Evolutionary conservation across 2,329 filamentous ascomycete genomes (phyloP).

Genomic region (Neopestalotiopsis rosae): DNA sequence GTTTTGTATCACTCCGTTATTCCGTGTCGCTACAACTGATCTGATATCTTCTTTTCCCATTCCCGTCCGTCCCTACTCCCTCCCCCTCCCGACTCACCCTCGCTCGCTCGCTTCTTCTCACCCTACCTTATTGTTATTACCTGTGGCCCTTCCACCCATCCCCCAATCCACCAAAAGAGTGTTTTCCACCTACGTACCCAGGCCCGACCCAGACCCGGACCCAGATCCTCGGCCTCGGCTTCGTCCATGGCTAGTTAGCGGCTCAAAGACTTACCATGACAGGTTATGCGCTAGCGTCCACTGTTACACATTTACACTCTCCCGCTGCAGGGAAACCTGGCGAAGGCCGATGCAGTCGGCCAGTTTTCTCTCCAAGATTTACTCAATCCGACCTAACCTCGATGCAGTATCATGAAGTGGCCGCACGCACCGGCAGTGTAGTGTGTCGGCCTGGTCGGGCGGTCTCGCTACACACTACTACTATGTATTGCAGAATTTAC

Average conservation of each 20-base stretch:
- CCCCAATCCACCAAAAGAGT: background rate
- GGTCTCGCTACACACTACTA: too few relatives aligned
- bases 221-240: background rate
- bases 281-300: slow-evolving; percentile 3
- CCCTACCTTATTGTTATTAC: too few relatives aligned
- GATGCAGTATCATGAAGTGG: slow-evolving; percentile 6
- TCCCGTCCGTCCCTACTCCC: background rate
- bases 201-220: too few relatives aligned
- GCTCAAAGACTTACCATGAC: slow-evolving; percentile 4
- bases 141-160: background rate
- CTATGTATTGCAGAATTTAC: too few relatives aligned
- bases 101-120: background rate
- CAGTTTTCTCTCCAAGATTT: slow-evolving; percentile 6
- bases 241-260: slow-evolving; percentile 1
- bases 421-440: background rate
- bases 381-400: slow-evolving; percentile 14
- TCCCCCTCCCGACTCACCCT: background rate
- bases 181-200: background rate
- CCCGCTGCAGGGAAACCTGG: slow-evolving; percentile 6
- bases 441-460: too few relatives aligned
- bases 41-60: background rate
- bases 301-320: slow-evolving; percentile 2
- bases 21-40: background rate
- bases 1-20: background rate
- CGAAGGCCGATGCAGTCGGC: background rate